phyloP scores from a whole-genome alignment of 2,329 filamentous ascomycete genomes.

The Botrytis fabae region DNA sequence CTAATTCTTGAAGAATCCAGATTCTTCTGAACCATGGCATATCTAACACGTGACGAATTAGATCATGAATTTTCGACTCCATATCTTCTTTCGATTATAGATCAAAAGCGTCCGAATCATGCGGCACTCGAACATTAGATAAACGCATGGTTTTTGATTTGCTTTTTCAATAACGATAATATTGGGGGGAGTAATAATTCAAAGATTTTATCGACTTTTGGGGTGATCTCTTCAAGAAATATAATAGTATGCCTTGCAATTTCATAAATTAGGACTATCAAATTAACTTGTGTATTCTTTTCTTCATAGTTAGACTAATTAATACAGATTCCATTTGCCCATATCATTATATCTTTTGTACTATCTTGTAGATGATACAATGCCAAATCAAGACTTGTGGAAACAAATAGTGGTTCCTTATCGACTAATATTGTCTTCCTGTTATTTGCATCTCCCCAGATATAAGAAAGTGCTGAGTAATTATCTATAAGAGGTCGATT shows the following conservation, averaged over 20 bases:
- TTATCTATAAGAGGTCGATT: neutral
- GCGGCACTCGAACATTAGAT: fast-evolving
- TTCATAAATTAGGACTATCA: neutral
- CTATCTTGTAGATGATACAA: neutral
- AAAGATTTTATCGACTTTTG: neutral
- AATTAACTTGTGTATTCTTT: neutral
- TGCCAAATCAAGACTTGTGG: neutral
- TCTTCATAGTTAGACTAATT: neutral
- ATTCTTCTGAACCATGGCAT: neutral
- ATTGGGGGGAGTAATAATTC: neutral
- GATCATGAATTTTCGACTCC: neutral
- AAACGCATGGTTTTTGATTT: fast-evolving
- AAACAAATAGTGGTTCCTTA: neutral
- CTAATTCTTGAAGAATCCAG: neutral
- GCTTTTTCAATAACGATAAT: neutral
- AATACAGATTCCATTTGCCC: neutral
- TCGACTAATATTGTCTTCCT: neutral
- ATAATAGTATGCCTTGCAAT: neutral
- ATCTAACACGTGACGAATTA: neutral
- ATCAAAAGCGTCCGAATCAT: neutral
- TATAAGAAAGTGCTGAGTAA: neutral
- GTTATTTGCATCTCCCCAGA: neutral
- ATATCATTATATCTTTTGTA: neutral
- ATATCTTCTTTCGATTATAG: neutral
- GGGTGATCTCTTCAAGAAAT: neutral